phyloP scores from a whole-genome alignment of 129 eudicot species.

The Pittosporum tobira region DNA sequence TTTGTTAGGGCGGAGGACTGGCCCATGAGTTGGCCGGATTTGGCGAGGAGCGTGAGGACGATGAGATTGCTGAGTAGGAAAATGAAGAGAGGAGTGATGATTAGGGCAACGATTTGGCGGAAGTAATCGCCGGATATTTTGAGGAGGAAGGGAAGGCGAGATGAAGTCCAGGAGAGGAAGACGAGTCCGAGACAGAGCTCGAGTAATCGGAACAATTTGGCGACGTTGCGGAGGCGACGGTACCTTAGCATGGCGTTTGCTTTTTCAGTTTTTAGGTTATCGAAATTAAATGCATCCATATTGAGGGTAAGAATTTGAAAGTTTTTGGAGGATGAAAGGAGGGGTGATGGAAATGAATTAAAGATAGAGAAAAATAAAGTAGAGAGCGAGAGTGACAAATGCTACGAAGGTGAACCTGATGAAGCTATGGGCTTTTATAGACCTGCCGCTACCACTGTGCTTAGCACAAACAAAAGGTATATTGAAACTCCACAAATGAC shows the following conservation, averaged over 20 bases:
- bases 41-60: conserved; percentile 56
- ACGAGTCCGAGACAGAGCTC: conserved; percentile 33
- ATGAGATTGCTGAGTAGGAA: conserved; percentile 66
- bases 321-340: background rate
- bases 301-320: background rate
- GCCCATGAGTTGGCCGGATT: conserved; percentile 51
- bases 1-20: conserved; percentile 10
- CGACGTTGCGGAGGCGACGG: conserved; percentile 27
- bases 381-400: background rate
- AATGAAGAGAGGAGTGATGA: conserved; percentile 57
- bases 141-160: conserved; percentile 60
- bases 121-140: conserved; percentile 42
- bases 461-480: too few relatives aligned
- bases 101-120: conserved; percentile 32
- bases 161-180: conserved; percentile 51
- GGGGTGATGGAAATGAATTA: background rate
- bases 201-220: conserved; percentile 44
- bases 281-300: conserved; percentile 42
- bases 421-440: too few relatives aligned
- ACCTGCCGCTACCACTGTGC: too few relatives aligned
- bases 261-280: conserved; percentile 36
- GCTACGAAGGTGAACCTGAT: too few relatives aligned
- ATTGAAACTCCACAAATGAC: too few relatives aligned
- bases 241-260: conserved; percentile 29
- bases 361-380: too few relatives aligned